These are phyloP conservation scores for Zygosaccharomyces bailii DNA, from an alignment of 805 yeast genomes.

Conservation along the genomic window DNA sequence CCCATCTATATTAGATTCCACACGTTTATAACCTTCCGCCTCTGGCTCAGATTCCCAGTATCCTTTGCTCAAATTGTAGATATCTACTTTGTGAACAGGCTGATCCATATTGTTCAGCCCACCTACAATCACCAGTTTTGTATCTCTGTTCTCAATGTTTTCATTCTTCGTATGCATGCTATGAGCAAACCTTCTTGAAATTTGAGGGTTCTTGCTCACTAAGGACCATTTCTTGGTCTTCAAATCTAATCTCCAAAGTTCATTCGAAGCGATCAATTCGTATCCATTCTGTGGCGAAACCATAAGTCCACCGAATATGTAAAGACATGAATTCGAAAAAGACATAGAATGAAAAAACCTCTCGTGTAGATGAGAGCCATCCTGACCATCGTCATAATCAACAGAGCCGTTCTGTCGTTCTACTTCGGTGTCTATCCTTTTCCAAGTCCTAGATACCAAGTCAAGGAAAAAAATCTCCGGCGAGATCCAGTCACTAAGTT, in stretches of 20 bases:
- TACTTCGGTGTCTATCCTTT: conserved; percentile 35
- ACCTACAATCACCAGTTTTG: conserved; percentile 34
- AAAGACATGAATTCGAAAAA: conserved; percentile 48
- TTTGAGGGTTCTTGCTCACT: conserved; percentile 40
- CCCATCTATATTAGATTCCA: conserved; percentile 25
- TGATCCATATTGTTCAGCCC: conserved; percentile 35
- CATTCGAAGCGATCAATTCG: conserved; percentile 50
- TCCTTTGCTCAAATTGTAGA: conserved; percentile 30
- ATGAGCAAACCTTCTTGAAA: conserved; percentile 50
- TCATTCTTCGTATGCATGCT: conserved; percentile 39
- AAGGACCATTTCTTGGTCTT: conserved; percentile 52
- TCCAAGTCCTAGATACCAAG: conserved; percentile 59
- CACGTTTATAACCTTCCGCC: conserved; percentile 12
- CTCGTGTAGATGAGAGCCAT: conserved; percentile 15
- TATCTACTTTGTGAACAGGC: conserved; percentile 30
- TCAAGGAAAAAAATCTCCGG: conserved; percentile 61
- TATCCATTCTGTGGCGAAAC: conserved; percentile 38
- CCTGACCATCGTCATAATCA: conserved; percentile 1
- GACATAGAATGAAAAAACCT: conserved; percentile 61
- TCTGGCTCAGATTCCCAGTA: conserved; percentile 31
- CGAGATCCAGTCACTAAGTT: conserved; percentile 45
- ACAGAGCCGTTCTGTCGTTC: background rate
- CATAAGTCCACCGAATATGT: conserved; percentile 62
- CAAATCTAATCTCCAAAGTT: conserved; percentile 65
- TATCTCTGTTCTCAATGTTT: conserved; percentile 31